phyloP scores from a whole-genome alignment of 2,329 filamentous ascomycete species.

The Alternaria solani region DNA sequence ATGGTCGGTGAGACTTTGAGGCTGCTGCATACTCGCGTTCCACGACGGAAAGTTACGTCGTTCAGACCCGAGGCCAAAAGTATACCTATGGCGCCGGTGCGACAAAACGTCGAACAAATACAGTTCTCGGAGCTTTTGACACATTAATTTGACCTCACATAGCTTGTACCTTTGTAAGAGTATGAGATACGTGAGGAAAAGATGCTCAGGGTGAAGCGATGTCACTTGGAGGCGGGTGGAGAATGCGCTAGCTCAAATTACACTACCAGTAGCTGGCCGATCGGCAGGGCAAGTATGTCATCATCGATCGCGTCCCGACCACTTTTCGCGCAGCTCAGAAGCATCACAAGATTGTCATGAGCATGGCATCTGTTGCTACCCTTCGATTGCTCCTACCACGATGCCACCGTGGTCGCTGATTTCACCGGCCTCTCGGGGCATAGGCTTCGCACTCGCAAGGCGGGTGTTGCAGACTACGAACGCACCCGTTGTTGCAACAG shows the following conservation, averaged over 20 bases:
- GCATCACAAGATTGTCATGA: constrained; percentile 2
- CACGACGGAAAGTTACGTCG: neutral
- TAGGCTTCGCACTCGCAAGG: constrained; percentile 68
- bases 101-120: neutral
- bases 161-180: neutral
- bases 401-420: constrained; percentile 62
- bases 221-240: neutral
- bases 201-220: neutral
- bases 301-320: constrained; percentile 39
- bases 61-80: neutral
- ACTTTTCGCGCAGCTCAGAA: constrained; percentile 11
- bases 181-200: neutral
- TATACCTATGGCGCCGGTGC: neutral
- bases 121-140: neutral
- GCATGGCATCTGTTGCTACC: constrained; percentile 13
- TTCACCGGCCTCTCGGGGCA: constrained; percentile 68
- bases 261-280: constrained; percentile 30
- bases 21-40: neutral
- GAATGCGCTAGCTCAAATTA: neutral
- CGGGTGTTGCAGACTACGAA: constrained; percentile 65
- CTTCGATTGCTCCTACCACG: neutral
- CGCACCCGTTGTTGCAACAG: constrained; percentile 68
- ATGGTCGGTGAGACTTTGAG: neutral
- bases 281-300: constrained; percentile 37
- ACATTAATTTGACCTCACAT: neutral